phyloP scores from a whole-genome alignment of 2,329 filamentous ascomycete genomes.

The Aspergillus hortae region DNA sequence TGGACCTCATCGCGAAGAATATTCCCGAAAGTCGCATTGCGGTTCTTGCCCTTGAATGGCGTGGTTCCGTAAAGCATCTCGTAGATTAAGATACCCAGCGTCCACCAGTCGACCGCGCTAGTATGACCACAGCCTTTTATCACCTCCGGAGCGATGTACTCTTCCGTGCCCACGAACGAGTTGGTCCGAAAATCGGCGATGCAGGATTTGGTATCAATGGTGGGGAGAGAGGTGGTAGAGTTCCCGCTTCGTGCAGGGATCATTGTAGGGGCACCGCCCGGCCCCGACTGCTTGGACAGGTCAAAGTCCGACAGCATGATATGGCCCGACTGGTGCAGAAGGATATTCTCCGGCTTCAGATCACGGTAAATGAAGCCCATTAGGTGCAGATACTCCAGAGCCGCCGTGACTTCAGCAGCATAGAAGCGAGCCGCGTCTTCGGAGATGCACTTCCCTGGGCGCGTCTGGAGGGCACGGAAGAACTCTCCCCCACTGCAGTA shows the following conservation, averaged over 20 bases:
- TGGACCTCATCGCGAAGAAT: slow-evolving; percentile 93
- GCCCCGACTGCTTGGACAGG: slow-evolving; percentile 93
- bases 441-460: slow-evolving; percentile 93
- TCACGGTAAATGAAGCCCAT: slow-evolving; percentile 99
- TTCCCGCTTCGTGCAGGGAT: slow-evolving; percentile 88
- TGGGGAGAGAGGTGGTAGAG: slow-evolving; percentile 80
- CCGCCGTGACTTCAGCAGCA: slow-evolving; percentile 93
- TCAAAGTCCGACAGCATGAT: slow-evolving; percentile 99
- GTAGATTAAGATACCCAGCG: slow-evolving; percentile 91
- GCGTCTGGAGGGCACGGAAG: slow-evolving; percentile 92
- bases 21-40: slow-evolving; percentile 96
- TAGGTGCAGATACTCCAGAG: slow-evolving; percentile 91
- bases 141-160: slow-evolving; percentile 97
- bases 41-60: slow-evolving; percentile 98
- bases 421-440: slow-evolving; percentile 98
- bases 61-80: slow-evolving; percentile 99
- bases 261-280: slow-evolving; percentile 95
- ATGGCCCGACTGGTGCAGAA: slow-evolving; percentile 97
- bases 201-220: slow-evolving; percentile 98
- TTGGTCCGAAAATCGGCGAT: slow-evolving; percentile 98
- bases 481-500: slow-evolving; percentile 99
- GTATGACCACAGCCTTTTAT: slow-evolving; percentile 99
- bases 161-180: slow-evolving; percentile 96
- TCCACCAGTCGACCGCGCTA: slow-evolving; percentile 99
- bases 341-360: slow-evolving; percentile 94